phyloP scores from a whole-genome alignment of 2,329 filamentous ascomycete genomes.

The Chlorencoelia australis region DNA sequence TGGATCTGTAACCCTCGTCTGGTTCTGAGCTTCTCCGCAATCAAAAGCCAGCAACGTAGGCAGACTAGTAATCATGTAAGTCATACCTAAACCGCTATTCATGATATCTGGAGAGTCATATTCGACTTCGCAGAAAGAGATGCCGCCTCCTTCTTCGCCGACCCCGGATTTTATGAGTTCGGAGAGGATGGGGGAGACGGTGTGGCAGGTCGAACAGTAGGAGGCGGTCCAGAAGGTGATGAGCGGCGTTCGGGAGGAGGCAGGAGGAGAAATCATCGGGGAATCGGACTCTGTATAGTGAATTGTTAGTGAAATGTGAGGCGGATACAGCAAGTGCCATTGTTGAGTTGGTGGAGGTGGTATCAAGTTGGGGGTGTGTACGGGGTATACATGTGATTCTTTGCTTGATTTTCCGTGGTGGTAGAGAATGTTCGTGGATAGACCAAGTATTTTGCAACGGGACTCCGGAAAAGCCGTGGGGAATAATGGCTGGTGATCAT shows the following conservation, averaged over 20 bases:
- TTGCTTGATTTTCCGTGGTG: neutral
- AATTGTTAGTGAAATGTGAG: neutral
- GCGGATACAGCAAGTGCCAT: too few species aligned
- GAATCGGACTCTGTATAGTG: slow-evolving; percentile 40
- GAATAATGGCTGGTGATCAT: too few species aligned
- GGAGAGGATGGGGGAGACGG: slow-evolving; percentile 38
- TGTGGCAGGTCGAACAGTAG: slow-evolving; percentile 45
- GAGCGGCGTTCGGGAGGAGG: slow-evolving; percentile 43
- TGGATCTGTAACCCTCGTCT: slow-evolving; percentile 40
- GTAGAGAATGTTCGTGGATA: too few species aligned
- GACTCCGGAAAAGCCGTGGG: too few species aligned
- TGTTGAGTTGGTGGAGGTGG: neutral
- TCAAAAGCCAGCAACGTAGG: slow-evolving; percentile 50
- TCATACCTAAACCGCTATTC: slow-evolving; percentile 36
- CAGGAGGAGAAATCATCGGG: slow-evolving; percentile 45
- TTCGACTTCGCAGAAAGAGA: slow-evolving; percentile 44
- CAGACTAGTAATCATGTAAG: slow-evolving; percentile 48
- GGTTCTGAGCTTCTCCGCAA: slow-evolving; percentile 39
- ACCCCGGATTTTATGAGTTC: slow-evolving; percentile 36
- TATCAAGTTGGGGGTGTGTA: neutral
- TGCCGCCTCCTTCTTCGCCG: slow-evolving; percentile 45
- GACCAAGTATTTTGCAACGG: too few species aligned
- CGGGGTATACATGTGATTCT: neutral
- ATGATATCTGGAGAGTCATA: slow-evolving; percentile 49
- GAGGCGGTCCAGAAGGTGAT: slow-evolving; percentile 51